Percentiles rank a stretch among this genome's conserved stretches.
Conservation (phyloP, 73 alveolate genomes). For the Blepharisma stoltei region DNA sequence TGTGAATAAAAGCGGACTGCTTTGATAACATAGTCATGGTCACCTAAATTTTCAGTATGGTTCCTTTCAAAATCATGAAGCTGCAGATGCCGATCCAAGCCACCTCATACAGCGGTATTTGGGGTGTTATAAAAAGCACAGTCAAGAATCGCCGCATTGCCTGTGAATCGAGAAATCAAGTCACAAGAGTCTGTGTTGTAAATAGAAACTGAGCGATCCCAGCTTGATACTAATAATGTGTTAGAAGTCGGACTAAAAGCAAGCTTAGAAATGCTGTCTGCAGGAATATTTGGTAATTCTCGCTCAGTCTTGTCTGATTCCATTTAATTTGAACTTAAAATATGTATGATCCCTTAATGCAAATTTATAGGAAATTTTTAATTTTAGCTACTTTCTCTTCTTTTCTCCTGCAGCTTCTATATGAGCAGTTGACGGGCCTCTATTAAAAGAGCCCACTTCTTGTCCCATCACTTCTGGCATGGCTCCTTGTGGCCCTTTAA, state of each 20-base stretch:
- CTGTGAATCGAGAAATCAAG: neutral
- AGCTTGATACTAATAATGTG: slow-evolving; percentile 32
- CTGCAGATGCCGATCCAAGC: slow-evolving; percentile 33
- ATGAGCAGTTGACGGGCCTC: slow-evolving; percentile 31
- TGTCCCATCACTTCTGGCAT: slow-evolving; percentile 12
- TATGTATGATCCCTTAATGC: too few species aligned
- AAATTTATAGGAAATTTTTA: too few species aligned
- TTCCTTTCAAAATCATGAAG: slow-evolving; percentile 18
- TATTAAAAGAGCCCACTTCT: slow-evolving; percentile 4
- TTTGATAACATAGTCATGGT: slow-evolving; percentile 39
- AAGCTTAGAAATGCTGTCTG: slow-evolving; percentile 34
- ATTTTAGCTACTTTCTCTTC: slow-evolving; percentile 19
- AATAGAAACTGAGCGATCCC: slow-evolving; percentile 38
- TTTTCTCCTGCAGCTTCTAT: slow-evolving; percentile 28
- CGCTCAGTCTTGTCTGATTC: neutral
- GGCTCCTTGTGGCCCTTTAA: slow-evolving; percentile 33
- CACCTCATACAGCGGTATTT: slow-evolving; percentile 27
- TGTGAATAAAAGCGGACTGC: slow-evolving; percentile 28
- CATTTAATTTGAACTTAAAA: neutral
- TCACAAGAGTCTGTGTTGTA: slow-evolving; percentile 24
- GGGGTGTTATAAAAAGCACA: slow-evolving; percentile 20
- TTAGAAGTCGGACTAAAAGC: slow-evolving; percentile 28
- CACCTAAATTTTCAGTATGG: slow-evolving; percentile 28
- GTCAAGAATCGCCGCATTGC: slow-evolving; percentile 35
- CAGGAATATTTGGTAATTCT: neutral